Evolutionary conservation across 75 land plant species (phyloP).

Genomic region (Selaginella tamariscina): DNA sequence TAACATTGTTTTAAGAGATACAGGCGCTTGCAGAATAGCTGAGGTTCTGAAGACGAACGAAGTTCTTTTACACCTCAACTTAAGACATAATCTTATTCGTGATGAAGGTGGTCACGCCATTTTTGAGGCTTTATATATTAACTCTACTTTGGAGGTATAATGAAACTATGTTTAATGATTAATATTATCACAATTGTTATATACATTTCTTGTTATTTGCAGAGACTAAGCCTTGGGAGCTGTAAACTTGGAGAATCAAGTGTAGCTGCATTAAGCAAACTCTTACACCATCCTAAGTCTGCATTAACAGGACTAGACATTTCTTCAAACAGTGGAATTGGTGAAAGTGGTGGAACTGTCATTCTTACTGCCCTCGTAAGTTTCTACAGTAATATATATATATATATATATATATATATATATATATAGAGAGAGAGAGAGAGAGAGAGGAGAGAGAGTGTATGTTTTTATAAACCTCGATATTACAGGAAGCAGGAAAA

Average conservation of each 20-base stretch:
- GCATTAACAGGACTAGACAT: slow-evolving; percentile 17
- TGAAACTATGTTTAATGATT: not conserved
- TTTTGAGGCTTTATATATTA: slow-evolving; percentile 20
- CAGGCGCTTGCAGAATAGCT: slow-evolving; percentile 24
- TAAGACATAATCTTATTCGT: slow-evolving; percentile 21
- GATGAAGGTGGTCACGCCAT: slow-evolving; percentile 31
- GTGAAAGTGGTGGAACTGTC: slow-evolving; percentile 15
- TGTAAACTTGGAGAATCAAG: slow-evolving; percentile 18
- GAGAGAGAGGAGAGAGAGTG: too few relatives aligned
- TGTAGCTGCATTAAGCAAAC: slow-evolving; percentile 11
- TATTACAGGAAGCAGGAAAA: slow-evolving; percentile 20
- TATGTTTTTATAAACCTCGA: too few relatives aligned
- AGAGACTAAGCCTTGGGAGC: slow-evolving; percentile 21
- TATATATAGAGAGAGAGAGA: too few relatives aligned
- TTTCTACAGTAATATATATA: not conserved
- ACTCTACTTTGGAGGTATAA: slow-evolving; percentile 16
- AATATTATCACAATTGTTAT: not conserved
- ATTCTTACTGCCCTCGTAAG: slow-evolving; percentile 7
- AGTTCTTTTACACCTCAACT: slow-evolving; percentile 17
- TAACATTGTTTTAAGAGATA: too few relatives aligned
- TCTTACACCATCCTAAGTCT: slow-evolving; percentile 23
- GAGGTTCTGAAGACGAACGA: slow-evolving; percentile 16
- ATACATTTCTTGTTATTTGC: slow-evolving; percentile 10
- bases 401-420: not conserved
- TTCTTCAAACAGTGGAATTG: slow-evolving; percentile 27